Evolutionary conservation across 768 basidiomycete genomes (phyloP), one percentile per base, ranked within the genome.

Genomic region (Russula abietina): DNA sequence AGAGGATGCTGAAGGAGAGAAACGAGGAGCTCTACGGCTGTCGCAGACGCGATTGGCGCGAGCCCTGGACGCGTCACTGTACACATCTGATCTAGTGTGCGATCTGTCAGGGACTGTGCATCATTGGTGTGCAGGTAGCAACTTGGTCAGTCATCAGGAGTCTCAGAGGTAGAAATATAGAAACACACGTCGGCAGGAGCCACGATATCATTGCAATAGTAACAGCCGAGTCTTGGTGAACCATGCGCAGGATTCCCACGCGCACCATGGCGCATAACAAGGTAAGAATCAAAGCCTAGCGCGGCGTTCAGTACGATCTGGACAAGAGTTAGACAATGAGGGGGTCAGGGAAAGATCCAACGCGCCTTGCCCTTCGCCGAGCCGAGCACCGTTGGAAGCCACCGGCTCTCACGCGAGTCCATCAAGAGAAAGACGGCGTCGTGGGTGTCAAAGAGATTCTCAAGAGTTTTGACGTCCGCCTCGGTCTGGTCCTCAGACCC

Each of bases 31-130:
- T 99, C 97, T 1, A 98, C 96, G 0, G 93, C 94, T 0, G 89
- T 90, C 0, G 95, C 88, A 1, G 90, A 84, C 0, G 97, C 97
- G 56, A 98, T 93, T 0, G 93, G 85, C 0, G 96, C 97, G 2
- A 98, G 80, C 0, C 96, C 96, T 0, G 97, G 97, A 24, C 97
- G 79, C 0, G 96, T 98, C 33, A 99, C 97, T 0, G 97, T 98
- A 72, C 97, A 99, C 96, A 98, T 98, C 73, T 98, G 96, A 73
- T 98, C 97, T 16, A 98, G 82, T 4, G 95, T 96, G 46, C 94
- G 82, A 72, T 98, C 96, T 0, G 90, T 89, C 48, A 89, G 74
- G 2, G 83, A 84, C 86, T 81, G 26, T 5, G 65, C 32, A 50
- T 11, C 60, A 32, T 26, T 17, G 38, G 16, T 33, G 17, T 33